phyloP scores from a whole-genome alignment of 129 eudicot species.

The Oenanthe sinensis region DNA sequence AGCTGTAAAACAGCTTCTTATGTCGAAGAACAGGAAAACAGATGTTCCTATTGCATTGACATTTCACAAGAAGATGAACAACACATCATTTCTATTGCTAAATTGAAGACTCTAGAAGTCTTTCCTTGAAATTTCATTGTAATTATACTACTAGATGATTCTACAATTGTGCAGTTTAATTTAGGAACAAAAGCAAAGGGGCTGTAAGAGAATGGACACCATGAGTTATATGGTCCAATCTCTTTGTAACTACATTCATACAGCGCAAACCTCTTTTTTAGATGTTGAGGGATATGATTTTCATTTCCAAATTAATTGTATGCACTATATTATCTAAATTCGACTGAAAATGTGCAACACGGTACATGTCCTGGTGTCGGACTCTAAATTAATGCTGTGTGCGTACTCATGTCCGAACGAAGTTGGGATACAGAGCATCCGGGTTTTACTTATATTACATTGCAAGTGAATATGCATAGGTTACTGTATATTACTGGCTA shows the following conservation, averaged over 20 bases:
- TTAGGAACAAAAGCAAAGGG: background rate
- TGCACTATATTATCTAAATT: background rate
- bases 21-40: conserved; percentile 9
- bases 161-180: background rate
- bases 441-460: background rate
- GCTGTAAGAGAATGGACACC: background rate
- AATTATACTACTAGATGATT: background rate
- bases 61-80: conserved; percentile 14
- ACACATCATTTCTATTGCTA: conserved; percentile 8
- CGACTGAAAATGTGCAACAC: too few relatives aligned
- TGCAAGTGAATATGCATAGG: conserved; percentile 4
- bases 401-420: too few relatives aligned
- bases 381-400: too few relatives aligned
- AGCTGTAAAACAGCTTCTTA: conserved; percentile 34
- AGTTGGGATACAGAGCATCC: background rate
- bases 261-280: background rate
- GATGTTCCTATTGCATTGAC: conserved; percentile 13
- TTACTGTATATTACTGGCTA: background rate
- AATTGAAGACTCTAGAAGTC: conserved; percentile 22
- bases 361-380: too few relatives aligned
- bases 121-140: conserved; percentile 17
- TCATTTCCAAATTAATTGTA: background rate
- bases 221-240: background rate
- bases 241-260: background rate
- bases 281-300: background rate